Evolutionary conservation across 2,329 filamentous ascomycete species (phyloP).

Genomic region (Clonostachys sp.): DNA sequence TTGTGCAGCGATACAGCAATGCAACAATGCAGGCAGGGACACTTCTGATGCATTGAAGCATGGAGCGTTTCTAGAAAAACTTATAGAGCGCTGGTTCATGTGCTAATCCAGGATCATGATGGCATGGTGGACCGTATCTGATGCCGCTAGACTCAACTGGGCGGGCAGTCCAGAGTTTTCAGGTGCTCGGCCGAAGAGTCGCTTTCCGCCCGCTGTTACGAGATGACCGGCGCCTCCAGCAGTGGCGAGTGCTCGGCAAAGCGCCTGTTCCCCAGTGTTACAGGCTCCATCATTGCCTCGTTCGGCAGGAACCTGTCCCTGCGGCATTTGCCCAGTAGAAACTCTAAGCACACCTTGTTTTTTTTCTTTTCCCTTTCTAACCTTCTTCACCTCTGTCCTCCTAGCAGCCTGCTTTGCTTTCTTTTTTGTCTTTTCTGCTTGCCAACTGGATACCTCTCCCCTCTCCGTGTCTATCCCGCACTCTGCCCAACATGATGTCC

Average conservation of each 20-base stretch:
- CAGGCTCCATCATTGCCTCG: not conserved
- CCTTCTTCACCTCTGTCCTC: slow-evolving; percentile 3
- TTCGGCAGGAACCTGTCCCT: not conserved
- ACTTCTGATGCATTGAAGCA: too few species aligned
- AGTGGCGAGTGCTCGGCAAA: not conserved
- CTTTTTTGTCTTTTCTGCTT: slow-evolving; percentile 6
- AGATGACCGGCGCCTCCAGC: not conserved
- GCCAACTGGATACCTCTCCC: not conserved
- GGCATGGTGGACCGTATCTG: too few species aligned
- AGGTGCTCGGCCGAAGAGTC: slow-evolving; percentile 6
- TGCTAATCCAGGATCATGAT: too few species aligned
- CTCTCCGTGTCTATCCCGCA: slow-evolving; percentile 1
- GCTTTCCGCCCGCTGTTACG: slow-evolving; percentile 10
- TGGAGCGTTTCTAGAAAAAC: too few species aligned
- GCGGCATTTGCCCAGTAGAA: slow-evolving; percentile 1
- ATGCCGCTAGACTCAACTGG: too few species aligned
- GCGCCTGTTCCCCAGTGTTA: not conserved
- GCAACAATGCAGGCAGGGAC: too few species aligned
- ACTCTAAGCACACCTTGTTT: not conserved
- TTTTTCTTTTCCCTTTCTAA: slow-evolving; percentile 7
- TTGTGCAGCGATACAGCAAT: too few species aligned
- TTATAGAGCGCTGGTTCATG: too few species aligned
- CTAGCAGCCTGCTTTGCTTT: slow-evolving; percentile 3
- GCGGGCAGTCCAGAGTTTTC: too few species aligned
- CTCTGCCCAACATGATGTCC: slow-evolving; percentile 44